phyloP scores from a whole-genome alignment of 176 grass and related monocot species.

The Alopecurus myosuroides region DNA sequence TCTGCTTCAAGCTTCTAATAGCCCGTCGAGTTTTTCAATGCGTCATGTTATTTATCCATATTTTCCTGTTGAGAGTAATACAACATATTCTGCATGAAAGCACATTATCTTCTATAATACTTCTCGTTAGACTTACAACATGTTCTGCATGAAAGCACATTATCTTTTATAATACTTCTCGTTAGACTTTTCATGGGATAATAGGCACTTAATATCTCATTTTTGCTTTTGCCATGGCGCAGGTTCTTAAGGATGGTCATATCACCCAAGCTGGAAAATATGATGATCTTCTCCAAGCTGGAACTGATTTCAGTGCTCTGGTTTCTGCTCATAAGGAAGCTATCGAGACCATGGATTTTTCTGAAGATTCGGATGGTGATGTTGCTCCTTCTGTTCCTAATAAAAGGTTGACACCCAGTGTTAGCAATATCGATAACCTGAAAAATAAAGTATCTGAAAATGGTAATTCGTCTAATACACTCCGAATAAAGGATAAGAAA shows the following conservation, averaged over 20 bases:
- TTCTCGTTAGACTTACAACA: neutral
- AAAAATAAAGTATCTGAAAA: constrained; percentile 53
- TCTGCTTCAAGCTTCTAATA: neutral
- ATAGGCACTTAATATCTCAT: neutral
- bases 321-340: constrained; percentile 93
- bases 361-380: constrained; percentile 60
- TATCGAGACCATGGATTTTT: constrained; percentile 85
- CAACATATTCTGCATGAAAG: neutral
- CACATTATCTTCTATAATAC: neutral
- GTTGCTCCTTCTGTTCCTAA: constrained; percentile 42
- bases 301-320: constrained; percentile 86
- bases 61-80: constrained; percentile 14
- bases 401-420: constrained; percentile 64
- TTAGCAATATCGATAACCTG: constrained; percentile 80
- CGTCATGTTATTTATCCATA: constrained; percentile 1
- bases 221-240: neutral
- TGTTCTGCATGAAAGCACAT: neutral
- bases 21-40: neutral
- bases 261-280: constrained; percentile 96
- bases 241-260: constrained; percentile 88
- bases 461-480: constrained; percentile 55
- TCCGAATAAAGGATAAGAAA: constrained; percentile 55
- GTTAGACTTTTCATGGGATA: neutral
- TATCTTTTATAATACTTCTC: constrained; percentile 8
- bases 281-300: constrained; percentile 84